Base-by-base conservation (phyloP, 2,329 filamentous ascomycete species). In the Delphinella strobiligena region DNA sequence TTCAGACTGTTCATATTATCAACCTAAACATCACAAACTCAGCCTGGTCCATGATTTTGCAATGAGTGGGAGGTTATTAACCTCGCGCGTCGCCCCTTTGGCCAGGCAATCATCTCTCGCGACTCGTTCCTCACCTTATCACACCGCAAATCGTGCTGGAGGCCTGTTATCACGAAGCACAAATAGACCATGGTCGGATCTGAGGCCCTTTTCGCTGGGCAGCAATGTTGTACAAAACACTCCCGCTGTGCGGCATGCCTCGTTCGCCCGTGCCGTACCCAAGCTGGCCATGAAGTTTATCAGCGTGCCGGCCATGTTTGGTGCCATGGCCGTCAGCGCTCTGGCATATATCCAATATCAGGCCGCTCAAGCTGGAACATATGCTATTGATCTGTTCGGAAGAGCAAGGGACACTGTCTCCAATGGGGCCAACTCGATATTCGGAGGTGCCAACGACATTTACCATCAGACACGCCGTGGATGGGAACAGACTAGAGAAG, bases 301-400 rank as follows among this genome's bases (percentile, higher is more conserved):
- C 27, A 78, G 87, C 41, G 69, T 94, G 40, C 91, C 91, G 15
- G 91, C 91, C 42, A 81, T 95, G 66, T 88, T 94, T 53, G 91
- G 89, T 31, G 87, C 86, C 31, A 74, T 88, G 34, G 84, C 87
- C 54, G 75, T 98, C 49, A 88, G 85, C 11, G 84, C 83, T 2
- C 66, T 93, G 43, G 87, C 87, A 18, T 98, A 94, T 72, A 66
- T 98, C 36, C 91, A 98, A 58, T 96, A 98, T 58, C 91, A 98
- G 62, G 89, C 91, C 47, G 78, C 54, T 75, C 39, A 86, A 67
- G 81, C 82, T 16, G 82, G 82, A 44, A 85, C 75, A 44, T 88
- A 82, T 60, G 81, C 78, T 2, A 69, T 82, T 45, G 86, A 93
- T 50, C 56, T 93, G 22, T 78, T 91, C 53, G 78, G 74, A 41